Evolutionary conservation across 78 protist species (phyloP).

Genomic region (Chrysochromulina tobinii): DNA sequence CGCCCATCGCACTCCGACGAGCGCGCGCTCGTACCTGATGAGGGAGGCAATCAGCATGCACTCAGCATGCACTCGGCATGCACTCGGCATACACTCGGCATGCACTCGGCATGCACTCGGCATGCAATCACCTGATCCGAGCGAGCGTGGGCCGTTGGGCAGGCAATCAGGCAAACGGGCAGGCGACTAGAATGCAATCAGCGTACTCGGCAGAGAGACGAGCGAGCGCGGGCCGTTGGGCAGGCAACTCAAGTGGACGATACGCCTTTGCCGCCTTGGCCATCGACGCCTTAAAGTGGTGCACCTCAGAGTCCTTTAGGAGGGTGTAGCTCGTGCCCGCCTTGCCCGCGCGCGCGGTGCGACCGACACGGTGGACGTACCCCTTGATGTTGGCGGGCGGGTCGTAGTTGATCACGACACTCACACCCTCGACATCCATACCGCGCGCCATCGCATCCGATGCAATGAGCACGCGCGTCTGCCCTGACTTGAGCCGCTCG

Average conservation of each 20-base stretch:
- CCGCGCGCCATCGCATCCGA: constrained; percentile 64
- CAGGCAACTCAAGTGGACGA: neutral
- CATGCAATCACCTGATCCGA: too few species aligned
- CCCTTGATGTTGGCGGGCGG: constrained; percentile 35
- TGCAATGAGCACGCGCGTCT: constrained; percentile 32
- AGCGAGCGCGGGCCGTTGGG: neutral
- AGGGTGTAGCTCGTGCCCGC: neutral
- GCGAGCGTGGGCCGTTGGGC: neutral
- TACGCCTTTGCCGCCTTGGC: neutral
- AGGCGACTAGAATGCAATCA: too few species aligned
- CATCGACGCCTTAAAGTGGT: neutral
- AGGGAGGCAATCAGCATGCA: too few species aligned
- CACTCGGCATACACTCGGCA: too few species aligned
- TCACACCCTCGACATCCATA: constrained; percentile 39
- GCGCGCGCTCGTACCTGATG: too few species aligned
- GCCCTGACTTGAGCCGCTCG: neutral
- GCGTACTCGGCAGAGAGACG: too few species aligned
- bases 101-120: too few species aligned
- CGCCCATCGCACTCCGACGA: too few species aligned
- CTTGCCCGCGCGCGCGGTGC: constrained; percentile 48
- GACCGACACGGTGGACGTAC: constrained; percentile 59
- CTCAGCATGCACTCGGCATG: too few species aligned
- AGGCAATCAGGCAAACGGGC: neutral
- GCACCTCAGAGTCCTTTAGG: neutral
- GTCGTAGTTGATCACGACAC: constrained; percentile 53